These are phyloP conservation scores for Singerocomus rubriflavus DNA, from an alignment of 1,284 basidiomycete species.

Conservation along the genomic window DNA sequence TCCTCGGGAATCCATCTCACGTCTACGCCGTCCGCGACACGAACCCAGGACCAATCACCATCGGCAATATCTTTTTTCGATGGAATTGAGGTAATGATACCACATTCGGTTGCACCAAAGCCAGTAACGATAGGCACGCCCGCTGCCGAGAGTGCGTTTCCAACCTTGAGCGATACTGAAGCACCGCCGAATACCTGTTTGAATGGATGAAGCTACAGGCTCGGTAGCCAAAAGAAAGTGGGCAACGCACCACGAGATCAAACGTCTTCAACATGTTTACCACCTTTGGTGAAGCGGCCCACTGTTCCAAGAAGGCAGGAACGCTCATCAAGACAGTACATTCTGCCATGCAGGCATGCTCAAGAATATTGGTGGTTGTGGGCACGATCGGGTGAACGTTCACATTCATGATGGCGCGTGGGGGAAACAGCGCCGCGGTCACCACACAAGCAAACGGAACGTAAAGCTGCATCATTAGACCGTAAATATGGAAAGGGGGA, in stretches of 20 bases:
- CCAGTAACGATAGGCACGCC: conserved; percentile 4
- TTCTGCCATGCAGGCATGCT: neutral
- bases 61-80: conserved; percentile 2
- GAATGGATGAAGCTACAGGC: neutral
- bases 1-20: conserved; percentile 4
- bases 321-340: conserved; percentile 2
- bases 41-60: conserved; percentile 4
- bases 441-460: conserved; percentile 3
- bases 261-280: conserved; percentile 1
- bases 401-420: neutral
- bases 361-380: neutral
- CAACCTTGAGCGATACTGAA: conserved; percentile 2
- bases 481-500: conserved; percentile 2
- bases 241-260: conserved; percentile 1
- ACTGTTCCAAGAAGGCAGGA: conserved; percentile 1
- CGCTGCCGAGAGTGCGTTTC: neutral
- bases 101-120: conserved; percentile 9
- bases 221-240: neutral
- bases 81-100: conserved; percentile 1
- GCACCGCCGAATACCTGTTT: conserved; percentile 7
- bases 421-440: neutral
- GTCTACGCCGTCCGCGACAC: neutral
- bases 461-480: conserved; percentile 5
- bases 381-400: neutral
- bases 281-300: neutral